phyloP scores from a whole-genome alignment of 2,329 filamentous ascomycete genomes.

The Diaporthe citriasiana region DNA sequence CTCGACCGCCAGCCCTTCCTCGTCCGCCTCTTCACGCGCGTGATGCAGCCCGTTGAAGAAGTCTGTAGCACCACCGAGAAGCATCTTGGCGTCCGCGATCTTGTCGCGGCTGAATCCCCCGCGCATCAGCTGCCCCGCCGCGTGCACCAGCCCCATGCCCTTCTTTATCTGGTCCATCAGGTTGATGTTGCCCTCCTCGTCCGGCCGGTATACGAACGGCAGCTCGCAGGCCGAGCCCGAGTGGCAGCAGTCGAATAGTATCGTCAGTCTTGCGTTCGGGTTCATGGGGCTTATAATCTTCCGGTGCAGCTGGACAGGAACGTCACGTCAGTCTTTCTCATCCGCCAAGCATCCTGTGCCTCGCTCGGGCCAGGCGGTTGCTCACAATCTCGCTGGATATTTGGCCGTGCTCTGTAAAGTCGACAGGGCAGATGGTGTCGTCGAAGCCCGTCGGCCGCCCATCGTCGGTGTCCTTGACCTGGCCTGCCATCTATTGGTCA shows the following conservation, averaged over 20 bases:
- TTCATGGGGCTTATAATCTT: constrained; percentile 66
- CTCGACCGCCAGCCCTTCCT: constrained; percentile 59
- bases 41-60: constrained; percentile 68
- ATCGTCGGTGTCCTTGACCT: constrained; percentile 62
- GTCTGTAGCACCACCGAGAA: constrained; percentile 65
- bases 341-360: too few relatives aligned
- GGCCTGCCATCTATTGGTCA: constrained; percentile 48
- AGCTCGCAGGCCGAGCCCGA: constrained; percentile 71
- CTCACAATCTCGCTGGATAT: constrained; percentile 62
- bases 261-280: constrained; percentile 64
- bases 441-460: constrained; percentile 56
- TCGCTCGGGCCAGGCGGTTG: background rate
- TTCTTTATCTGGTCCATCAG: constrained; percentile 68
- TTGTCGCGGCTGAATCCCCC: constrained; percentile 62
- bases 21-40: constrained; percentile 56
- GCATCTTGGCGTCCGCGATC: constrained; percentile 63
- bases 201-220: constrained; percentile 69
- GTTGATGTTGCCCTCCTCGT: constrained; percentile 68
- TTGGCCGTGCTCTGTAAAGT: constrained; percentile 66
- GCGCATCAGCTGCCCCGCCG: constrained; percentile 63
- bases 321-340: constrained; percentile 22
- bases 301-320: constrained; percentile 57
- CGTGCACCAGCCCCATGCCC: constrained; percentile 63
- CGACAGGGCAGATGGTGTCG: constrained; percentile 68
- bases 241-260: constrained; percentile 74